Evolutionary conservation across 1,284 basidiomycete genomes (phyloP).

Genomic region (Neolentinus lepideus): DNA sequence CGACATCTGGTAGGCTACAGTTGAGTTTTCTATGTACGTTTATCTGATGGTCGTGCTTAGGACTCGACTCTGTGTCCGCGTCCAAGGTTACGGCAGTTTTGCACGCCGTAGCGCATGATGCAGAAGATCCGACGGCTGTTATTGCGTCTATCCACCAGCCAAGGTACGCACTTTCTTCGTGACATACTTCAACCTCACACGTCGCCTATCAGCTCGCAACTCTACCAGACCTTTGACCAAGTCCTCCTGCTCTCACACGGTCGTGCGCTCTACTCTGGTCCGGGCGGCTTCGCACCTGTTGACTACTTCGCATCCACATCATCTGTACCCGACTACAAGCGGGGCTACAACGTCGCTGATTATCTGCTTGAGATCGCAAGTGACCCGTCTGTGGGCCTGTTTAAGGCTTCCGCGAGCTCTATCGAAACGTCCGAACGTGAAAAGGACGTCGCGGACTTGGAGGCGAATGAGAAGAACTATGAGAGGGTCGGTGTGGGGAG

Average conservation of each 20-base stretch:
- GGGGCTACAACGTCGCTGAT: conserved; percentile 87
- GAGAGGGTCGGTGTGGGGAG: neutral
- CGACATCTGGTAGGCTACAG: conserved; percentile 51
- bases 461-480: conserved; percentile 3
- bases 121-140: conserved; percentile 65
- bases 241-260: conserved; percentile 76
- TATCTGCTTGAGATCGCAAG: conserved; percentile 83
- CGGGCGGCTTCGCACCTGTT: conserved; percentile 59
- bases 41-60: conserved; percentile 20
- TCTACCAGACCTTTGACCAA: conserved; percentile 81
- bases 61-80: conserved; percentile 84
- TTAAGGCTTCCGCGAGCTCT: conserved; percentile 15
- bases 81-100: conserved; percentile 73
- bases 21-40: neutral
- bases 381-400: conserved; percentile 42
- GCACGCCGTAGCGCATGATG: conserved; percentile 64
- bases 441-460: conserved; percentile 1
- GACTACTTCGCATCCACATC: conserved; percentile 48
- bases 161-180: conserved; percentile 32
- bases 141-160: conserved; percentile 88
- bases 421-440: neutral
- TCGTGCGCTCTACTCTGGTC: conserved; percentile 74
- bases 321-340: conserved; percentile 38
- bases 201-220: conserved; percentile 52
- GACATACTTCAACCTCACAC: neutral